A percentile compares a stretch with the other conserved stretches of the same genome.
These are phyloP conservation scores for Flaveria linearis DNA, from an alignment of 129 eudicot genomes.

Conservation along the genomic window DNA sequence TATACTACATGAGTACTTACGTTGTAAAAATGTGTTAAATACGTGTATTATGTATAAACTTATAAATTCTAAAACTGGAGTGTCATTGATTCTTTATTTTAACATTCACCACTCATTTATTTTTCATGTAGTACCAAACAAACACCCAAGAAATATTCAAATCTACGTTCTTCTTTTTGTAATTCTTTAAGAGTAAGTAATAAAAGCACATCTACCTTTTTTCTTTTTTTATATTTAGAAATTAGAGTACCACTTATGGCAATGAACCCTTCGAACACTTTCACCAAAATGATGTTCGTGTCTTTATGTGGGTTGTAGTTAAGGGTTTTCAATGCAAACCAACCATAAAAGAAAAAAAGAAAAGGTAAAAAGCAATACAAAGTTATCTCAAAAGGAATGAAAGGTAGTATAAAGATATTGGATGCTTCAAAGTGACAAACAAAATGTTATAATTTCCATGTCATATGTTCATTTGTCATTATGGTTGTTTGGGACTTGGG, in stretches of 20 bases:
- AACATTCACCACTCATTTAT: not conserved
- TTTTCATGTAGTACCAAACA: not conserved
- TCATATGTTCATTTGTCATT: not conserved
- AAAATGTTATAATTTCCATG: not conserved
- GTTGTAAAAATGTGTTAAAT: too few relatives aligned
- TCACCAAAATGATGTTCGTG: slow-evolving; percentile 30
- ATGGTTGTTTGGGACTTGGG: not conserved
- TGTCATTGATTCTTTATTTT: not conserved
- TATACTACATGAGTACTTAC: too few relatives aligned
- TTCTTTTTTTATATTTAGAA: slow-evolving; percentile 6
- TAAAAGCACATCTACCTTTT: slow-evolving; percentile 28
- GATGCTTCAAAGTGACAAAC: slow-evolving; percentile 26
- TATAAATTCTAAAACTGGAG: not conserved
- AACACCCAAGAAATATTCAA: slow-evolving; percentile 17
- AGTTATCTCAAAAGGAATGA: slow-evolving; percentile 38
- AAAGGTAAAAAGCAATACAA: slow-evolving; percentile 25
- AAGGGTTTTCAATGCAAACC: slow-evolving; percentile 24
- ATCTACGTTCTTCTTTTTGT: slow-evolving; percentile 6
- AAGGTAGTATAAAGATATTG: slow-evolving; percentile 28
- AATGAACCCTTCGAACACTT: slow-evolving; percentile 34
- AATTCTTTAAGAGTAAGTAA: slow-evolving; percentile 11
- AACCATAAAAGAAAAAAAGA: slow-evolving; percentile 28
- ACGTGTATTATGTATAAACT: not conserved
- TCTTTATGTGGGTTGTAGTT: slow-evolving; percentile 38
- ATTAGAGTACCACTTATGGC: slow-evolving; percentile 29